These are phyloP conservation scores for Mycena polygramma DNA, from an alignment of 768 basidiomycete species.

Conservation along the genomic window DNA sequence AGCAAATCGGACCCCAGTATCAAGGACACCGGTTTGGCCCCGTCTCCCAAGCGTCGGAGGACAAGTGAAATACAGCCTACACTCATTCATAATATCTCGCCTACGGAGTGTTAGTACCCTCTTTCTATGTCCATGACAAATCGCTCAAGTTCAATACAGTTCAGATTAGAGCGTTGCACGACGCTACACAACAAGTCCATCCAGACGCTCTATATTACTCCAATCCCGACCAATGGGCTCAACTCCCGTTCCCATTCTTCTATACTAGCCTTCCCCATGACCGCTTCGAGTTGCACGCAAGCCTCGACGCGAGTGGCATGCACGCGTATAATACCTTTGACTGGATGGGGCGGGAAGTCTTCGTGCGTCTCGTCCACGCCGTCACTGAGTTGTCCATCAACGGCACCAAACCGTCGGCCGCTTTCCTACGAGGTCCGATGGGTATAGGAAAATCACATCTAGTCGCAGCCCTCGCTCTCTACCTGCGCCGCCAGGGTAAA, in stretches of 20 bases:
- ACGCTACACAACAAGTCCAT: neutral
- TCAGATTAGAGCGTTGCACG: neutral
- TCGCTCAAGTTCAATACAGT: neutral
- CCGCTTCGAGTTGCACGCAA: neutral
- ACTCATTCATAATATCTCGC: neutral
- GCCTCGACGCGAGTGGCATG: neutral
- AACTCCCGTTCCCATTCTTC: slow-evolving; percentile 6
- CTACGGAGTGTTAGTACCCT: neutral
- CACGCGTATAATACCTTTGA: neutral
- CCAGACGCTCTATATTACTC: neutral
- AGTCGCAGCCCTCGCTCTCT: neutral
- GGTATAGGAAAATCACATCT: slow-evolving; percentile 17
- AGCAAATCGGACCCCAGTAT: neutral
- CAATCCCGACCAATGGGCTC: neutral
- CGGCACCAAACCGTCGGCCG: neutral
- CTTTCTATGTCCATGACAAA: neutral
- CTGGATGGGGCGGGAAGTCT: slow-evolving; percentile 9
- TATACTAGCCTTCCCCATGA: neutral
- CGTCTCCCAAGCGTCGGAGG: neutral
- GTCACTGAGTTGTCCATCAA: neutral
- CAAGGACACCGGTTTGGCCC: too few species aligned
- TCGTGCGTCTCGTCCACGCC: neutral
- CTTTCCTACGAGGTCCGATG: neutral
- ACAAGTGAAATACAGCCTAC: neutral
- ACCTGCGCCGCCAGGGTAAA: neutral